Conservation (phyloP, 331 rosid genomes). For the Spiraea crenata region DNA sequence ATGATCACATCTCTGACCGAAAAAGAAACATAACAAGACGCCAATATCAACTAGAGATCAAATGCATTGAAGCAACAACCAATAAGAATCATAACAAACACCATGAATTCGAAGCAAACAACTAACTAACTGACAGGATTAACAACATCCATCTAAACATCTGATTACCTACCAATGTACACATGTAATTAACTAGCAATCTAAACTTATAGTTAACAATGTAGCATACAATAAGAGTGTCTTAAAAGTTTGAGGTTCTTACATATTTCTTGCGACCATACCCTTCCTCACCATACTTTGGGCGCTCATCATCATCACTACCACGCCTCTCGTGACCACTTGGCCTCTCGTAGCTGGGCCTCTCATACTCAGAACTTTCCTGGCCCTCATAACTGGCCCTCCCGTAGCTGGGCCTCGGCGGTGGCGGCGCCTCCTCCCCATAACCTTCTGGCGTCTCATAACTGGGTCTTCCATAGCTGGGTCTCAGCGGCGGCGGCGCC, state of each 20-base stretch:
- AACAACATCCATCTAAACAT: background rate
- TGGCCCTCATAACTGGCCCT: constrained; percentile 16
- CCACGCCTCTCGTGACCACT: constrained; percentile 39
- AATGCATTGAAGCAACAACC: too few species aligned
- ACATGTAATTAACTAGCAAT: too few species aligned
- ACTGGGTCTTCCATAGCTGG: constrained; percentile 25
- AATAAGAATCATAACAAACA: background rate
- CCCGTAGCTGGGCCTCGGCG: constrained; percentile 38
- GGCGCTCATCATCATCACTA: constrained; percentile 35
- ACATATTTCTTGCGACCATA: constrained; percentile 80
- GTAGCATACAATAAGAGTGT: background rate
- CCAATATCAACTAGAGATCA: too few species aligned
- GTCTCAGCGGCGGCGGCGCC: constrained; percentile 9
- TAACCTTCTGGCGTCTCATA: background rate
- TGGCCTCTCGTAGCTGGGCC: constrained; percentile 31
- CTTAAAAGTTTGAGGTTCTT: constrained; percentile 39
- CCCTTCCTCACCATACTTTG: constrained; percentile 40
- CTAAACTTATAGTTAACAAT: too few species aligned
- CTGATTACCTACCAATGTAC: too few species aligned
- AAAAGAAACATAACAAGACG: too few species aligned
- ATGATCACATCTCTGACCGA: too few species aligned
- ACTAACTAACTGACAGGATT: too few species aligned
- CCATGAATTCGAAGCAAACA: too few species aligned
- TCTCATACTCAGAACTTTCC: constrained; percentile 19
- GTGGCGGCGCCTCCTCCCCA: constrained; percentile 23